Evolutionary conservation across 2,329 filamentous ascomycete genomes (phyloP).

Genomic region (Arthroderma sp.): DNA sequence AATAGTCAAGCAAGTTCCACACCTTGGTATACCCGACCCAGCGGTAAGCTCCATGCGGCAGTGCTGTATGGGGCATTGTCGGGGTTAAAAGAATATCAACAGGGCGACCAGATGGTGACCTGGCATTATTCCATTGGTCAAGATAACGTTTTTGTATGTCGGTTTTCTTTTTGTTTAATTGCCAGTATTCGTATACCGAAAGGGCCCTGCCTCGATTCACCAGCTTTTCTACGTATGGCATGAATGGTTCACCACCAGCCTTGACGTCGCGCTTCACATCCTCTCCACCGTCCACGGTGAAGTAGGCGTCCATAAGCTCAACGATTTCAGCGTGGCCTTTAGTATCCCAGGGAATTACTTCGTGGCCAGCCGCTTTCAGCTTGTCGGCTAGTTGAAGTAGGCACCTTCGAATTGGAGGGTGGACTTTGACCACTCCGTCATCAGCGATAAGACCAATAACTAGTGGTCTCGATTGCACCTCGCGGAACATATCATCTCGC

Average conservation of each 20-base stretch:
- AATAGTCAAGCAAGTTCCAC: constrained; percentile 47
- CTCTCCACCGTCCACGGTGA: constrained; percentile 49
- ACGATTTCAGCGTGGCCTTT: constrained; percentile 36
- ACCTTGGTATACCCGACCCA: constrained; percentile 35
- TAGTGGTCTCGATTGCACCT: constrained; percentile 34
- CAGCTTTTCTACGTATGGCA: constrained; percentile 46
- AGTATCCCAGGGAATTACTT: constrained; percentile 29
- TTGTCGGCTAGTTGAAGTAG: constrained; percentile 22
- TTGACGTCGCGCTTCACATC: constrained; percentile 45
- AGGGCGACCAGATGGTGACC: constrained; percentile 31
- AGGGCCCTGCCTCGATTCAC: constrained; percentile 41
- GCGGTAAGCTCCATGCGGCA: constrained; percentile 32
- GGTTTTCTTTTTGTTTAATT: constrained; percentile 34
- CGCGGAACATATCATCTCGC: constrained; percentile 34
- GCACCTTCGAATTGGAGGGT: constrained; percentile 31
- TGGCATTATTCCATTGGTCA: constrained; percentile 27
- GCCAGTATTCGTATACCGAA: constrained; percentile 41
- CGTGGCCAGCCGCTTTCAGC: constrained; percentile 24
- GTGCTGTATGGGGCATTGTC: constrained; percentile 29
- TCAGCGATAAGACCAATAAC: constrained; percentile 39
- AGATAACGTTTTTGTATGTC: constrained; percentile 13
- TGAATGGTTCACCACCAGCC: constrained; percentile 45
- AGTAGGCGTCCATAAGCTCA: constrained; percentile 47
- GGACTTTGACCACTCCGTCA: constrained; percentile 41
- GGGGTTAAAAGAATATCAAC: constrained; percentile 42